phyloP scores from a whole-genome alignment of 768 basidiomycete species.

The Mycena epipterygia region DNA sequence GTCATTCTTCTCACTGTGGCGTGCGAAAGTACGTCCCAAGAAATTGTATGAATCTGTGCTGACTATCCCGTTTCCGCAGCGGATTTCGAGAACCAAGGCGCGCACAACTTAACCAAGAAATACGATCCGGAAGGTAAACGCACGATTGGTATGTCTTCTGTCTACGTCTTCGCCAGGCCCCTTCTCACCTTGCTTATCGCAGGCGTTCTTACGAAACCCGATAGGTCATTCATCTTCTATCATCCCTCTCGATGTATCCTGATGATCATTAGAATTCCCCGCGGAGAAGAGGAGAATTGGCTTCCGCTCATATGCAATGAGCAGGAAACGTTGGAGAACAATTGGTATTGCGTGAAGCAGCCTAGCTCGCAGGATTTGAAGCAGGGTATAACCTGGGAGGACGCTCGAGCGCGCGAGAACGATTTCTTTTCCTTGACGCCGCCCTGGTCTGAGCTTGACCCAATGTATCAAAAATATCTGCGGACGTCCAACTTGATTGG shows the following conservation, averaged over 20 bases:
- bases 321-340: no score
- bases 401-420: slow-evolving; percentile 70
- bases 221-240: slow-evolving; percentile 51
- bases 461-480: no score
- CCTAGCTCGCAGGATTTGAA: no score
- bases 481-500: no score
- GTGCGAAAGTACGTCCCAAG: slow-evolving; percentile 67
- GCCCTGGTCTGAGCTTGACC: no score
- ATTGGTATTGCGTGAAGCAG: no score
- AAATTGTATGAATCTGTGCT: neutral
- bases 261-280: slow-evolving; percentile 51
- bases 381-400: slow-evolving; percentile 71
- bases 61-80: no score
- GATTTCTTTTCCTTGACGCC: slow-evolving; percentile 65
- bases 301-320: slow-evolving; percentile 67
- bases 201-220: slow-evolving; percentile 85
- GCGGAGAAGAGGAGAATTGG: slow-evolving; percentile 70
- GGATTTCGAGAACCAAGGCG: slow-evolving; percentile 86
- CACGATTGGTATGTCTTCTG: slow-evolving; percentile 71
- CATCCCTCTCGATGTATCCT: neutral
- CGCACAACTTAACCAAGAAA: slow-evolving; percentile 71
- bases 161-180: neutral
- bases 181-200: neutral
- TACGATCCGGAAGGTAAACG: slow-evolving; percentile 74
- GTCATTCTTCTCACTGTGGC: slow-evolving; percentile 72